Evolutionary conservation across 2,329 filamentous ascomycete species (phyloP).

Genomic region (Calonectria naviculata): DNA sequence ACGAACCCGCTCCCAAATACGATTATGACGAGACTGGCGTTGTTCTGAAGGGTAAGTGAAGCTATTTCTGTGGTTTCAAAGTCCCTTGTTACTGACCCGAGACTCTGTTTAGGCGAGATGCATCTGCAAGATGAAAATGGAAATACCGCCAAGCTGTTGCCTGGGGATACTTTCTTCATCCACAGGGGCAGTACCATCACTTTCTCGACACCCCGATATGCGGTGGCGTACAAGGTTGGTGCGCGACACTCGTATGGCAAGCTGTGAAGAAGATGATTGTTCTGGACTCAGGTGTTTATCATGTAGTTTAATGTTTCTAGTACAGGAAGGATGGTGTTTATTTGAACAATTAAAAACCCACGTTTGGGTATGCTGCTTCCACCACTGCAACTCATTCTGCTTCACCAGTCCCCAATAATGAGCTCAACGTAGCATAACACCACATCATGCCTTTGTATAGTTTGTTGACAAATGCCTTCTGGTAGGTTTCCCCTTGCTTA

Average conservation of each 20-base stretch:
- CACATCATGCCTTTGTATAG: too few species aligned
- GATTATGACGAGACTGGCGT: constrained; percentile 23
- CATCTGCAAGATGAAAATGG: constrained; percentile 18
- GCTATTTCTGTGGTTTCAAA: neutral
- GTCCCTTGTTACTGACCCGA: neutral
- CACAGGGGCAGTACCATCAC: constrained; percentile 17
- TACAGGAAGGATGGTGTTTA: too few species aligned
- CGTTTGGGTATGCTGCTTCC: too few species aligned
- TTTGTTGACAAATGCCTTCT: too few species aligned
- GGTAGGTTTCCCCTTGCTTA: neutral
- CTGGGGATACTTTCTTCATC: constrained; percentile 24
- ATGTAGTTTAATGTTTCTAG: neutral
- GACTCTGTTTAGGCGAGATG: constrained; percentile 9
- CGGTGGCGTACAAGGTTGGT: constrained; percentile 20
- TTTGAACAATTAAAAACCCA: too few species aligned
- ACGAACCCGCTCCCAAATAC: constrained; percentile 18
- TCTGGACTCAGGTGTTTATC: neutral
- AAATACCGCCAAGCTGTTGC: constrained; percentile 12
- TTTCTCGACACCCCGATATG: constrained; percentile 22
- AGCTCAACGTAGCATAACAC: too few species aligned
- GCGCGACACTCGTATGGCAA: constrained; percentile 6
- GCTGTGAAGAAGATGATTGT: neutral
- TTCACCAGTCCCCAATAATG: too few species aligned
- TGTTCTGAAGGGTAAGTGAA: constrained; percentile 10
- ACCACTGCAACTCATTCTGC: too few species aligned